These are phyloP conservation scores for Incumbomyces lentus DNA, from an alignment of 2,329 filamentous ascomycete species.

Conservation along the genomic window DNA sequence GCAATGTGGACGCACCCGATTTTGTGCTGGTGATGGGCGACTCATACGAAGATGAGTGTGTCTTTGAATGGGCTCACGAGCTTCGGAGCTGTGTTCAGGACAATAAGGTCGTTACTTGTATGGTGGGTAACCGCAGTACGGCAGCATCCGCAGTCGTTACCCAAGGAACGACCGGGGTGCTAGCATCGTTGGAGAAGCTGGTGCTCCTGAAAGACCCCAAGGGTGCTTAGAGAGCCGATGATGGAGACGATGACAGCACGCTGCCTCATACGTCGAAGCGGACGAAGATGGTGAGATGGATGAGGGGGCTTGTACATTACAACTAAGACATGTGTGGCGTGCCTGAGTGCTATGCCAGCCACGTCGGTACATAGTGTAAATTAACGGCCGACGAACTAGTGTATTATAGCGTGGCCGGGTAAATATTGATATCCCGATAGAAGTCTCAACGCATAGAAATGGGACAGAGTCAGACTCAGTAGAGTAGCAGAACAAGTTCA, in stretches of 20 bases:
- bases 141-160: slow-evolving; percentile 77
- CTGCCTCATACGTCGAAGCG: background rate
- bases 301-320: slow-evolving; percentile 3
- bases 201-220: background rate
- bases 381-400: too few relatives aligned
- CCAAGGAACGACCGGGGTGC: slow-evolving; percentile 59
- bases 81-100: slow-evolving; percentile 51
- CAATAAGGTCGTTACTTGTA: slow-evolving; percentile 70
- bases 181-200: slow-evolving; percentile 4
- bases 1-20: slow-evolving; percentile 45
- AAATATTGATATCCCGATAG: too few relatives aligned
- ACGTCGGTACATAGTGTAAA: too few relatives aligned
- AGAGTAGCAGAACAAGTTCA: too few relatives aligned
- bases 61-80: slow-evolving; percentile 88
- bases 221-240: slow-evolving; percentile 1
- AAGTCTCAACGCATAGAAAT: too few relatives aligned
- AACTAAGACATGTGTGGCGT: background rate
- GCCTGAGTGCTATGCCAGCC: too few relatives aligned
- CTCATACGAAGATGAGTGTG: slow-evolving; percentile 83
- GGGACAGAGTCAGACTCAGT: too few relatives aligned
- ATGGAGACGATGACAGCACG: background rate
- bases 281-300: slow-evolving; percentile 5
- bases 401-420: too few relatives aligned
- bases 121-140: slow-evolving; percentile 76
- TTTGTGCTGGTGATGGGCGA: slow-evolving; percentile 87